A percentile compares a stretch with the other conserved stretches of the same genome.
These are phyloP conservation scores for Paspalum notatum DNA, from an alignment of 176 grass and related monocot species.

Conservation along the genomic window DNA sequence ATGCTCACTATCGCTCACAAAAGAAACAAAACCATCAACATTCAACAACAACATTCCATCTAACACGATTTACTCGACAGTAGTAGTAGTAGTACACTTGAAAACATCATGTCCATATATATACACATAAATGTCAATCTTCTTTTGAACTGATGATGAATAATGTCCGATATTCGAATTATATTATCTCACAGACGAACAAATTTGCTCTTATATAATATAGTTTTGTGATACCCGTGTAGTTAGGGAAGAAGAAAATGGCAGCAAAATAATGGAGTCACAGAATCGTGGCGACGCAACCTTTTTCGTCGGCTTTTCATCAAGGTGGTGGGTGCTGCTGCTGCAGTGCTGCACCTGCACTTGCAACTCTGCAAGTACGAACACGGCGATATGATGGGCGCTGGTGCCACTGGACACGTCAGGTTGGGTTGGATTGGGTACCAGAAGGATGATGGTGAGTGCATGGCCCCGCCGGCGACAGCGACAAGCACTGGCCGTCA, in stretches of 20 bases:
- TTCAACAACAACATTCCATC: background rate
- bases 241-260: slow-evolving; percentile 2
- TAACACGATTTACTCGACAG: background rate
- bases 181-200: background rate
- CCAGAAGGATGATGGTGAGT: background rate
- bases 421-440: background rate
- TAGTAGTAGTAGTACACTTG: background rate
- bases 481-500: slow-evolving; percentile 28
- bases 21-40: background rate
- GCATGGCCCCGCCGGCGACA: slow-evolving; percentile 27
- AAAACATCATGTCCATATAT: background rate
- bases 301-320: slow-evolving; percentile 17
- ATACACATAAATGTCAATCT: background rate
- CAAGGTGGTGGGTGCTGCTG: background rate
- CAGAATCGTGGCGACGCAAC: background rate
- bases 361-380: background rate
- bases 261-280: no score
- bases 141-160: no score
- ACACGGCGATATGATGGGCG: background rate
- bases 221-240: background rate
- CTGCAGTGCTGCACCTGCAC: background rate
- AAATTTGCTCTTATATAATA: background rate
- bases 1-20: background rate
- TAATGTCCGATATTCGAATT: background rate
- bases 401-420: slow-evolving; percentile 31